phyloP scores from a whole-genome alignment of 2,329 filamentous ascomycete species.

The Mollisia scopiformis region DNA sequence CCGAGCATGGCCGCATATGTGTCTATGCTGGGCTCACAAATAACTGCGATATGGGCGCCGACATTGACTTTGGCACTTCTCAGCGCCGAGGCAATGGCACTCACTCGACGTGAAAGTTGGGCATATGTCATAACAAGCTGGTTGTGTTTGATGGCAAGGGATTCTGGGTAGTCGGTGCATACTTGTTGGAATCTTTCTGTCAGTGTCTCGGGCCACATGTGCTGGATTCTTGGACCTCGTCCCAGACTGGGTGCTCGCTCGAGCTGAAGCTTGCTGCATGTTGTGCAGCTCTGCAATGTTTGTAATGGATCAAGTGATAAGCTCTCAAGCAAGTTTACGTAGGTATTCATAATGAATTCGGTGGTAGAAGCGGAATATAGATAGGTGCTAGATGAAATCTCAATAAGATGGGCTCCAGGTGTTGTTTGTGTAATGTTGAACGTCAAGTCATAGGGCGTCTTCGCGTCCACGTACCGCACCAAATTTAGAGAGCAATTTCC shows the following conservation, averaged over 20 bases:
- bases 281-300: too few species aligned
- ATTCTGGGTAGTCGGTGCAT: background rate
- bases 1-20: slow-evolving; percentile 36
- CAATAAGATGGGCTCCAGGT: background rate
- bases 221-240: too few species aligned
- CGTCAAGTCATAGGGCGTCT: background rate
- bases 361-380: too few species aligned
- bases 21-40: slow-evolving; percentile 16
- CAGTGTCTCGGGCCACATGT: too few species aligned
- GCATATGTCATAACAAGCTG: slow-evolving; percentile 38
- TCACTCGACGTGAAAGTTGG: slow-evolving; percentile 26
- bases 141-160: slow-evolving; percentile 4
- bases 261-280: too few species aligned
- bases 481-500: background rate
- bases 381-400: too few species aligned
- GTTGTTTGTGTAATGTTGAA: background rate
- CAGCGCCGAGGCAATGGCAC: slow-evolving; percentile 38
- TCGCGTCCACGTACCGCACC: background rate
- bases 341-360: too few species aligned
- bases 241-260: too few species aligned
- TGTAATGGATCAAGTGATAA: too few species aligned
- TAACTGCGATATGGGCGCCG: slow-evolving; percentile 36
- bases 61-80: slow-evolving; percentile 10
- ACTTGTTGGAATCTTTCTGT: background rate
- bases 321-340: too few species aligned